phyloP scores from a whole-genome alignment of 371 early-diverging fungal genomes.

The Capillidium heterosporum region DNA sequence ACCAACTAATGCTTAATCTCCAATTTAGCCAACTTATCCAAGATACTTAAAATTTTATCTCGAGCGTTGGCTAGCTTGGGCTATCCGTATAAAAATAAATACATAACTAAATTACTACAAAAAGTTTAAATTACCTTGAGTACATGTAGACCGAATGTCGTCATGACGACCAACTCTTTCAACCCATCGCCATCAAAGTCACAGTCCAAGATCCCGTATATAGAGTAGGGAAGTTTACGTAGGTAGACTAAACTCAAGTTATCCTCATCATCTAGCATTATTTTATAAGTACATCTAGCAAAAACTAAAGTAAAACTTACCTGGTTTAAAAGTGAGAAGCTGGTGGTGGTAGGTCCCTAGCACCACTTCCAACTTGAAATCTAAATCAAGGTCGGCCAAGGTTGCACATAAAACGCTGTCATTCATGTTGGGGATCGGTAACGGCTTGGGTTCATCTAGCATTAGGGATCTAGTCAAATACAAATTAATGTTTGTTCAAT shows the following conservation, averaged over 20 bases:
- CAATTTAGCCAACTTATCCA: too few relatives aligned
- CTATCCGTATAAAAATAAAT: background rate
- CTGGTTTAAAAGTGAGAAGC: conserved; percentile 1
- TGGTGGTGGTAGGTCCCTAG: conserved; percentile 5
- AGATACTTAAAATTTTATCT: background rate
- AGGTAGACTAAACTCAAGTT: background rate
- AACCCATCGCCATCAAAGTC: conserved; percentile 6
- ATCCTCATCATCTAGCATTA: background rate
- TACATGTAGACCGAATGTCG: conserved; percentile 3
- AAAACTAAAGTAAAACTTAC: background rate
- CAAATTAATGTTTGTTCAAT: background rate
- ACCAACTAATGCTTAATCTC: too few relatives aligned
- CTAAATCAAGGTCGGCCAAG: conserved; percentile 2
- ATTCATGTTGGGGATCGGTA: background rate
- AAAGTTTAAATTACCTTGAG: conserved; percentile 1
- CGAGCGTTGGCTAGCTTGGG: background rate
- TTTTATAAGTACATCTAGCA: background rate
- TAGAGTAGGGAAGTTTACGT: conserved; percentile 1
- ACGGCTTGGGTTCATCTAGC: background rate
- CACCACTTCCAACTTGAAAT: background rate
- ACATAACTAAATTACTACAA: background rate
- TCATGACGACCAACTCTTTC: conserved; percentile 2
- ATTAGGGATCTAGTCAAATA: background rate
- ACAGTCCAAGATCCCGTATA: background rate
- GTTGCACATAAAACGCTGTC: conserved; percentile 1